Percentiles rank a stretch among this genome's conserved stretches.
Conservation (phyloP, 2,329 filamentous ascomycete species). For the Boeremia lycopersici region DNA sequence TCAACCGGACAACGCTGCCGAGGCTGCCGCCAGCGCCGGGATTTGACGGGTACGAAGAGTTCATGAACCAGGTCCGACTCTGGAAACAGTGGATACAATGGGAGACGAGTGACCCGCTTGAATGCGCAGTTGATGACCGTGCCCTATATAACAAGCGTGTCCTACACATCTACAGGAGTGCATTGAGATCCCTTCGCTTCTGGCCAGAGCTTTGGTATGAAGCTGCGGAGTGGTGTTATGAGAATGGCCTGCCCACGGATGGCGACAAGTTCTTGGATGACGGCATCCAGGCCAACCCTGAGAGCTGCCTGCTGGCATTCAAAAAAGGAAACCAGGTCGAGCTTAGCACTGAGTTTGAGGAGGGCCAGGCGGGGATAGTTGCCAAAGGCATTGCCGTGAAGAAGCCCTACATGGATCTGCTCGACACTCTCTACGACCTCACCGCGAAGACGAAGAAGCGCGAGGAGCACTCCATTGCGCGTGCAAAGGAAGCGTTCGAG, state of each 20-base stretch:
- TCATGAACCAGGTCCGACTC: conserved; percentile 78
- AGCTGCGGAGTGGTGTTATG: conserved; percentile 89
- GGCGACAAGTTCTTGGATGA: conserved; percentile 80
- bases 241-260: conserved; percentile 72
- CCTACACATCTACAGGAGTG: conserved; percentile 90
- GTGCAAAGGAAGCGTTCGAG: conserved; percentile 61
- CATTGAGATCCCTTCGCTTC: conserved; percentile 89
- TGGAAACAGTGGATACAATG: conserved; percentile 96
- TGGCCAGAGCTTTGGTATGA: conserved; percentile 97
- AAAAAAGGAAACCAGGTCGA: conserved; percentile 90
- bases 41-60: conserved; percentile 86
- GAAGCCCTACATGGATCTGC: conserved; percentile 80
- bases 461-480: conserved; percentile 66
- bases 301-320: conserved; percentile 88
- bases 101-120: conserved; percentile 92
- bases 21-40: conserved; percentile 81
- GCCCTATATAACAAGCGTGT: conserved; percentile 77
- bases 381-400: conserved; percentile 75
- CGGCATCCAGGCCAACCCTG: conserved; percentile 87
- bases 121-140: conserved; percentile 81
- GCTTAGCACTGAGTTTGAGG: conserved; percentile 74
- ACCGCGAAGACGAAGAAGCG: conserved; percentile 72
- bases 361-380: conserved; percentile 71
- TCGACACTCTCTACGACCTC: conserved; percentile 87
- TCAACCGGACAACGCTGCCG: conserved; percentile 79